Base-by-base conservation (phyloP, 179 eudicot genomes). In the Amaranthus tricolor region DNA sequence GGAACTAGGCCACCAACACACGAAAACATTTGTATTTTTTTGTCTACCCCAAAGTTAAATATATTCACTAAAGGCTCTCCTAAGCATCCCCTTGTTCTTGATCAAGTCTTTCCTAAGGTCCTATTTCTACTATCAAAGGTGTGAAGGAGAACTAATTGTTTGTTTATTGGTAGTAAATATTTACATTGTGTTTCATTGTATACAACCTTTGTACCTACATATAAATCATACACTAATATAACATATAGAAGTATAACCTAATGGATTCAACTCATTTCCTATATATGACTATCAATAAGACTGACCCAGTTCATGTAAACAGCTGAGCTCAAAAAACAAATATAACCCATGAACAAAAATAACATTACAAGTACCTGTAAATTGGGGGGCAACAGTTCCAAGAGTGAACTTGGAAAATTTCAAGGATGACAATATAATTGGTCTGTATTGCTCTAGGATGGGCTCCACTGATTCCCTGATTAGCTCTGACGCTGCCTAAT, bases 351-450 rank as follows among this genome's bases (percentile, higher is more conserved):
- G n/a, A n/a, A 16, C 8, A 16, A 20, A 16, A 14, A 21, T 44
- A 54, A 58, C 16, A 70, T 9, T 14, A 66, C 1, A 74, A 84
- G 73, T 84, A 92, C 98, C 98, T 80, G 97, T 91, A 81, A 91
- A 89, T 76, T 93, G 97, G 56, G 98, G 97, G 68, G 98, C 93
- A 78, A 93, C 98, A 49, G 93, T 93, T 5, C 97, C 98, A 73
- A 93, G 95, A 57, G 98, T 93, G 78, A 93, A 83, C 81, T 85
- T 91, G 55, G 93, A 89, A 67, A 94, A 92, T 77, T 84, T 90
- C 40, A 94, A 83, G 76, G 97, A 86, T 51, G 92, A 82, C 71
- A 94, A 79, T 49, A 94, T 67, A 31, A 83, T 74, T 6, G 98
- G 96, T 69, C 88, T 85, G 66, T 94, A 94, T 81, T 91, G 86